Conservation (phyloP, 768 basidiomycete species). For the Suillus alpinus region DNA sequence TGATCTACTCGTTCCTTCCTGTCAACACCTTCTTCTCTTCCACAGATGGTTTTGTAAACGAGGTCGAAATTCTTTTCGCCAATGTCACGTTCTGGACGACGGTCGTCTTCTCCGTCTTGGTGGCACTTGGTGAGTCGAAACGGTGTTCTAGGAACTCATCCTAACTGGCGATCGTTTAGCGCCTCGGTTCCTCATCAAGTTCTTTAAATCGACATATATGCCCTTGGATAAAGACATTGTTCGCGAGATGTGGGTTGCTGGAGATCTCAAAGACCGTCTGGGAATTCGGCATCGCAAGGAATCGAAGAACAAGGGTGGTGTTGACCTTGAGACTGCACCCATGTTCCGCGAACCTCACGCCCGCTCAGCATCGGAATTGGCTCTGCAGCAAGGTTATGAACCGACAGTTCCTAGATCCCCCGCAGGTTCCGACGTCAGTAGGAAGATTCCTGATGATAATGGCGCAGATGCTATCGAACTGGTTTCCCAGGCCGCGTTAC, state of each 20-base stretch:
- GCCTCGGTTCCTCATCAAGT: constrained; percentile 81
- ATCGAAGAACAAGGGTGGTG: constrained; percentile 37
- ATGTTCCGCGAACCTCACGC: constrained; percentile 68
- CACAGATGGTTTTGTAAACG: constrained; percentile 69
- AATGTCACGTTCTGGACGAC: constrained; percentile 84
- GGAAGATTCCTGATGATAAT: constrained; percentile 10
- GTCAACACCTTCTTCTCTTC: constrained; percentile 72
- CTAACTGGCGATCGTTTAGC: constrained; percentile 38
- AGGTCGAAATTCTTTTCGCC: constrained; percentile 71
- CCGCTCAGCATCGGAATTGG: constrained; percentile 64
- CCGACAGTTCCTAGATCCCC: constrained; percentile 38
- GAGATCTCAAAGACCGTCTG: constrained; percentile 78
- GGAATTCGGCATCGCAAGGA: constrained; percentile 65
- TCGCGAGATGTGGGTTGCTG: constrained; percentile 86
- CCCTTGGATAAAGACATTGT: constrained; percentile 89
- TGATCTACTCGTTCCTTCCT: constrained; percentile 79
- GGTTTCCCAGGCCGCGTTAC: neutral
- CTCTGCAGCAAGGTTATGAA: constrained; percentile 43
- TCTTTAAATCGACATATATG: constrained; percentile 61
- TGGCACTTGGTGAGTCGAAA: constrained; percentile 62
- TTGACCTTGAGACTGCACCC: constrained; percentile 59
- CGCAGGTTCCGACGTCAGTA: constrained; percentile 14
- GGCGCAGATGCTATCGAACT: constrained; percentile 1
- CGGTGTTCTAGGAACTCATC: constrained; percentile 15
- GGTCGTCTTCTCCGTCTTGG: constrained; percentile 61